phyloP scores from a whole-genome alignment of 495 filamentous ascomycete genomes.

The Lindgomyces ingoldianus region DNA sequence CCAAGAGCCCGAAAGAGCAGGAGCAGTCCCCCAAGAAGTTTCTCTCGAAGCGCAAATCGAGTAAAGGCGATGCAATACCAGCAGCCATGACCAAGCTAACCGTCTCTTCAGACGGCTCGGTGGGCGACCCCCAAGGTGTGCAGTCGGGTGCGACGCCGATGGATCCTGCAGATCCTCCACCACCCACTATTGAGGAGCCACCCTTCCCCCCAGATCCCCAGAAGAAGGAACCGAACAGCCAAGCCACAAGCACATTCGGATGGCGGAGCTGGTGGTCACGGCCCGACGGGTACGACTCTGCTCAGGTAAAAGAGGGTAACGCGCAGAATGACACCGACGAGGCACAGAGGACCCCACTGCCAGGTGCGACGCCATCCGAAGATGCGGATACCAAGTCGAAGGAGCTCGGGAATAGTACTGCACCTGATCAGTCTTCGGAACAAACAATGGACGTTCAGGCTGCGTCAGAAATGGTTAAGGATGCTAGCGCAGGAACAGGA shows the following conservation, averaged over 20 bases:
- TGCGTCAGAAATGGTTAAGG: not conserved
- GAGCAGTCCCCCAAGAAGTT: conserved; percentile 30
- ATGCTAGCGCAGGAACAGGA: not conserved
- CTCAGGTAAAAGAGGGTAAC: conserved; percentile 26
- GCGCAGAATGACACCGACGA: conserved; percentile 17
- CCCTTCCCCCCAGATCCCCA: conserved; percentile 34
- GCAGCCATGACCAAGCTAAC: conserved; percentile 45
- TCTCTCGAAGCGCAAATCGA: conserved; percentile 41
- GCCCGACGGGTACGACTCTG: conserved; percentile 44
- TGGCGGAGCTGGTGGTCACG: conserved; percentile 49
- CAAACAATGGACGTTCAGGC: conserved; percentile 19
- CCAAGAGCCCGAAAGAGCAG: conserved; percentile 13
- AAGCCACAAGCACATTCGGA: conserved; percentile 11
- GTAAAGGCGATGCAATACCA: conserved; percentile 42
- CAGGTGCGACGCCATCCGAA: conserved; percentile 31
- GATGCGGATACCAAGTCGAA: conserved; percentile 16
- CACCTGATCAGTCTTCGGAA: not conserved
- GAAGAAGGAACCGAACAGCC: conserved; percentile 21
- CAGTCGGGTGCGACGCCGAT: conserved; percentile 6
- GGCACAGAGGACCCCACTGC: conserved; percentile 37
- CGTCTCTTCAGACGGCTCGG: conserved; percentile 36
- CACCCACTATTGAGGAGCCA: conserved; percentile 27
- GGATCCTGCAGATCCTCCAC: conserved; percentile 4
- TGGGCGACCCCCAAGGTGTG: conserved; percentile 14
- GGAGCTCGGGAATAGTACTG: conserved; percentile 9